Evolutionary conservation across 352 stramenopile genomes (phyloP), one percentile per base, ranked within the genome.

Genomic region (Blastocystis sp.): DNA sequence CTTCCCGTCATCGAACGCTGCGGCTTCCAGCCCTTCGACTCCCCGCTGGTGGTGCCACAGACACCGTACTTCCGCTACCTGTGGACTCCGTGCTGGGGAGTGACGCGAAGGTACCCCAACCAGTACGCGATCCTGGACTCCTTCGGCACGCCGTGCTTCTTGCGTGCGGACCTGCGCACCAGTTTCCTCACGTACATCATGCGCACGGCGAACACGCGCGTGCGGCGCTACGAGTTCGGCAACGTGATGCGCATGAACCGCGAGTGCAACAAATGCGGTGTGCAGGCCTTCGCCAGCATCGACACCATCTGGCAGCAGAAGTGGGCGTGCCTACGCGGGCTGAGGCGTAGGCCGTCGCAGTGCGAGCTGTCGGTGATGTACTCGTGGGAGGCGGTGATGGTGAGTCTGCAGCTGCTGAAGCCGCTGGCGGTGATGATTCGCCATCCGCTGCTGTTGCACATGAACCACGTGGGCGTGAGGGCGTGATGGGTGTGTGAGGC

Each of bases 161-260:
- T 77, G 4, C 67, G 67, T 10, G 11, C 40, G 17, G 67, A 77
- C 52, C 67, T 77, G 11, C 67, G 67, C 17, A 77, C 40, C 3
- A 56, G 23, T 19, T 77, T 77, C 43, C 48, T 77, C 3, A 34
- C 67, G n/a, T 77, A 77, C 48, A 59, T 59, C 28, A 23, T 19
- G 14, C 67, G 67, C 9, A 38, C 11, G 19, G 14, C 52, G 14
- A 77, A 77, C 48, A 77, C 67, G 19, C 19, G 11, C 14, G 52
- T 77, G 17, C 67, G 67, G 21, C 67, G 67, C 38, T 77, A 61
- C 28, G 67, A 77, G 43, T 61, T 77, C 67, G 67, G 67, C 17
- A 56, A 34, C n/a, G 67, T 77, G 7, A 56, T 60, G 10, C 23
- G 11, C 41, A 77, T 17, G 11, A 56, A 62, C n/a, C 23, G 28